A percentile compares a stretch with the other conserved stretches of the same genome.
Evolutionary conservation across 495 filamentous ascomycete species (phyloP).

Genomic region (Penicillium alfredii): DNA sequence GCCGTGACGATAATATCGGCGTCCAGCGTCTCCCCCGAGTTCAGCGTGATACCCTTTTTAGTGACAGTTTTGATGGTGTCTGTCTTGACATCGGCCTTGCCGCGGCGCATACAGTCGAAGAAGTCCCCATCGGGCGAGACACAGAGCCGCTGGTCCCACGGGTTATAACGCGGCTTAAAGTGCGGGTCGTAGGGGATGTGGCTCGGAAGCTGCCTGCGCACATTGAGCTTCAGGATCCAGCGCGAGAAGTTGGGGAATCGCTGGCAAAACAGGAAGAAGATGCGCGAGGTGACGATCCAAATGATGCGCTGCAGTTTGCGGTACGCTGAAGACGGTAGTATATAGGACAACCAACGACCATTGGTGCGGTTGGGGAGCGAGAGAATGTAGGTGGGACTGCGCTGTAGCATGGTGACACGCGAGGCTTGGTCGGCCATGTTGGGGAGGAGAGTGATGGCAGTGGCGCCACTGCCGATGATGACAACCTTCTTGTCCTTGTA

Average conservation of each 20-base stretch:
- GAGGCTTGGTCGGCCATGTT: conserved; percentile 40
- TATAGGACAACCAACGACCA: conserved; percentile 31
- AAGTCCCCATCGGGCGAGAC: conserved; percentile 68
- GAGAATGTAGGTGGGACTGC: conserved; percentile 56
- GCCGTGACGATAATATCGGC: conserved; percentile 72
- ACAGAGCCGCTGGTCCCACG: conserved; percentile 71
- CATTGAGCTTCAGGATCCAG: conserved; percentile 37
- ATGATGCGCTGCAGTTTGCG: conserved; percentile 38
- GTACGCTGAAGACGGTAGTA: conserved; percentile 32
- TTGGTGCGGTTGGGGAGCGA: conserved; percentile 39
- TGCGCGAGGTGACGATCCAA: conserved; percentile 40
- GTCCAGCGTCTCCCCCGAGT: conserved; percentile 50
- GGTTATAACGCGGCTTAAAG: conserved; percentile 66
- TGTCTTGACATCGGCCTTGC: conserved; percentile 59
- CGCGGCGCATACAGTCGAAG: conserved; percentile 52
- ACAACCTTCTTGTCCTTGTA: conserved; percentile 48
- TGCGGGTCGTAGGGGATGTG: conserved; percentile 55
- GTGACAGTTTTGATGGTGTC: conserved; percentile 62
- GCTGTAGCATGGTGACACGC: conserved; percentile 50
- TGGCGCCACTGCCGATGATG: conserved; percentile 53
- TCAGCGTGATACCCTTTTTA: conserved; percentile 49
- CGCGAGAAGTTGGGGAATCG: conserved; percentile 48
- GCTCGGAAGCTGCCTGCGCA: conserved; percentile 46
- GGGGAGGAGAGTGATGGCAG: conserved; percentile 50
- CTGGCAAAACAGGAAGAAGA: conserved; percentile 51